phyloP scores from a whole-genome alignment of 2,329 filamentous ascomycete species.

The Talaromyces sp. region DNA sequence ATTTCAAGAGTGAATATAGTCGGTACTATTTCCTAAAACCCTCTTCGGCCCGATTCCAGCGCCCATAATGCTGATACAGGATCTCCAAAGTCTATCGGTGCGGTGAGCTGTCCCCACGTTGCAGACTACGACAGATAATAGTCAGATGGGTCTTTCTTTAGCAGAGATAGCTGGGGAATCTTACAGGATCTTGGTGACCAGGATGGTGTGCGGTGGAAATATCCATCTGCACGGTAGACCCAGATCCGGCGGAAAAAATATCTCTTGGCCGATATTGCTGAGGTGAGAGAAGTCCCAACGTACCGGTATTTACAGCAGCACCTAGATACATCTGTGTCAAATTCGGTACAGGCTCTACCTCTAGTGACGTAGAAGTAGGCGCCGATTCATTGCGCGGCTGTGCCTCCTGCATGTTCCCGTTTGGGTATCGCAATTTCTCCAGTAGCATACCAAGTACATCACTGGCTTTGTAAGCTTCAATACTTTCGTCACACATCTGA shows the following conservation, averaged over 20 bases:
- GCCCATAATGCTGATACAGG: conserved; percentile 5
- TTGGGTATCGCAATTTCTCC: conserved; percentile 7
- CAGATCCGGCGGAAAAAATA: neutral
- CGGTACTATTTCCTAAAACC: neutral
- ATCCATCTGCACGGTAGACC: neutral
- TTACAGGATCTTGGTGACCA: neutral
- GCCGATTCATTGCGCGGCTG: neutral
- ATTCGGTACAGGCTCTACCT: neutral
- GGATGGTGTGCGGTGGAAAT: neutral
- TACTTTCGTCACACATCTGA: conserved; percentile 7
- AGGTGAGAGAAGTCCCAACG: neutral
- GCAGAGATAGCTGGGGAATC: neutral
- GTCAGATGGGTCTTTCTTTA: neutral
- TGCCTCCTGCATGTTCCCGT: neutral
- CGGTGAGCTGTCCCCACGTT: neutral
- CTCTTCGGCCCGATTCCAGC: neutral
- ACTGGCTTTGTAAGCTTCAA: conserved; percentile 12
- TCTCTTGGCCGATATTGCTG: neutral
- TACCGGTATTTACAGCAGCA: neutral
- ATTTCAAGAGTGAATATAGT: no score
- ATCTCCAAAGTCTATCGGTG: conserved; percentile 4
- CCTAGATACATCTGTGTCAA: neutral
- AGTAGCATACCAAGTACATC: conserved; percentile 9
- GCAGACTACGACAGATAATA: neutral
- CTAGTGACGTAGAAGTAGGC: neutral